Percentiles rank a stretch among this genome's conserved stretches.
Conservation (phyloP, 1,139 yeast genomes). For the Blastobotrys serpentis region DNA sequence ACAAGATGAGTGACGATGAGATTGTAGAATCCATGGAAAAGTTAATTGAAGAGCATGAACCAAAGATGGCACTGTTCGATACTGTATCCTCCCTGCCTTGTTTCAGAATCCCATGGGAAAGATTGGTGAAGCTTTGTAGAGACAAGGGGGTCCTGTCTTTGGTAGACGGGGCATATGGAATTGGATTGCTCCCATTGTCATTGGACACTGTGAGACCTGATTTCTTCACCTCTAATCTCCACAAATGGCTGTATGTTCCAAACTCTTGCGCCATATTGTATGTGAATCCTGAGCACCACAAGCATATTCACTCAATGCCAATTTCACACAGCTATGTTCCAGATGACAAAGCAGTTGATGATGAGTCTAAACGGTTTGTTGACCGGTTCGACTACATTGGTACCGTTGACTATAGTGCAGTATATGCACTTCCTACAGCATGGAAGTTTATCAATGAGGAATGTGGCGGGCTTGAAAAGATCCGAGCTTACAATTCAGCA, state of each 20-base stretch:
- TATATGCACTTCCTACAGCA: slow-evolving; percentile 44
- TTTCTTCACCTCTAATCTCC: slow-evolving; percentile 61
- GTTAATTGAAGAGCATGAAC: slow-evolving; percentile 29
- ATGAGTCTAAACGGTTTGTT: slow-evolving; percentile 22
- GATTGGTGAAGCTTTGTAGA: slow-evolving; percentile 49
- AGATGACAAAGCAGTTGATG: slow-evolving; percentile 17
- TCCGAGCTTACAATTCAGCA: slow-evolving; percentile 47
- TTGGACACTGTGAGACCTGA: slow-evolving; percentile 53
- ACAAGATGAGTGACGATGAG: slow-evolving; percentile 52
- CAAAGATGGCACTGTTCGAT: slow-evolving; percentile 56
- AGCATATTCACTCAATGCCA: slow-evolving; percentile 56
- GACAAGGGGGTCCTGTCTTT: slow-evolving; percentile 52
- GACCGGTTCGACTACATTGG: slow-evolving; percentile 41
- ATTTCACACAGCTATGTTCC: slow-evolving; percentile 40
- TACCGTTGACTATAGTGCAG: slow-evolving; percentile 40
- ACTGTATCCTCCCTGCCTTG: slow-evolving; percentile 67
- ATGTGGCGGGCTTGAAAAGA: slow-evolving; percentile 63
- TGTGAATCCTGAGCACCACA: slow-evolving; percentile 53
- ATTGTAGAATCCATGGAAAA: slow-evolving; percentile 39
- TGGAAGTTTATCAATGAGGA: slow-evolving; percentile 49
- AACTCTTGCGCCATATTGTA: slow-evolving; percentile 60
- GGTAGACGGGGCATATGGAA: slow-evolving; percentile 72
- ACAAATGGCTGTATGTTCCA: slow-evolving; percentile 68
- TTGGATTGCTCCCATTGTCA: slow-evolving; percentile 55
- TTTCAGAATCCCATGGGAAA: slow-evolving; percentile 54